Evolutionary conservation across 768 basidiomycete genomes (phyloP), one percentile per base, ranked within the genome.

Genomic region (Leccinellum luteum): DNA sequence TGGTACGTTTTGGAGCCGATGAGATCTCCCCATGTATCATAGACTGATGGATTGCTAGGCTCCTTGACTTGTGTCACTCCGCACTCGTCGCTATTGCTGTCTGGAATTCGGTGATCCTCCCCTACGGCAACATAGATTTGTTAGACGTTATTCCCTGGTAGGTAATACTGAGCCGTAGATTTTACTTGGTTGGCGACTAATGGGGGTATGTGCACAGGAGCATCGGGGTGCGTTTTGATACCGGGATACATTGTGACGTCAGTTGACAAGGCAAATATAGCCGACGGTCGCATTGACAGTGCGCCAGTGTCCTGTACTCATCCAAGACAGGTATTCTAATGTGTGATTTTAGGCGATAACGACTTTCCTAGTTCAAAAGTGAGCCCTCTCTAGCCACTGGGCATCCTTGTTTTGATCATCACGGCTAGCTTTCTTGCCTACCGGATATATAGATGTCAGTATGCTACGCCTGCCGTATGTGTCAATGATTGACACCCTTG

Each of bases 21-120:
- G 19, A 9, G 9, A 30, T 3, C 6, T 23, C 15, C 44, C 12
- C 41, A 25, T 4, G 15, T 19, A 25, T 47, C 23, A 7, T 19
- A 48, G 19, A 19, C 10, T 52, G 23, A 57, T 41, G 4, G 0
- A 35, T 35, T 8, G 8, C 41, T 34, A 68, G 68, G 68, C 8
- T 68, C 0, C 58, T 69, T 8, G 69, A 69, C 45, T 25, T 70
- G 48, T 60, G 51, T n/a, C 69, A 69, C 52, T 68, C 69, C 15
- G 56, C 43, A 9, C 58, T 70, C 31, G 28, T 70, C 19, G 60
- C 52, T 5, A 14, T 62, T 17, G 55, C 69, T 32, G 43, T 70
- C 21, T 69, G 68, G 68, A 59, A 66, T 45, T 57, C 68, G n/a
- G 48, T 68, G 25, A 59, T 69, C 47, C 23, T 21, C 3, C 23